Evolutionary conservation across 345 rosid genomes (phyloP), one percentile per base, ranked within the genome.

Genomic region (Clausena lansium): DNA sequence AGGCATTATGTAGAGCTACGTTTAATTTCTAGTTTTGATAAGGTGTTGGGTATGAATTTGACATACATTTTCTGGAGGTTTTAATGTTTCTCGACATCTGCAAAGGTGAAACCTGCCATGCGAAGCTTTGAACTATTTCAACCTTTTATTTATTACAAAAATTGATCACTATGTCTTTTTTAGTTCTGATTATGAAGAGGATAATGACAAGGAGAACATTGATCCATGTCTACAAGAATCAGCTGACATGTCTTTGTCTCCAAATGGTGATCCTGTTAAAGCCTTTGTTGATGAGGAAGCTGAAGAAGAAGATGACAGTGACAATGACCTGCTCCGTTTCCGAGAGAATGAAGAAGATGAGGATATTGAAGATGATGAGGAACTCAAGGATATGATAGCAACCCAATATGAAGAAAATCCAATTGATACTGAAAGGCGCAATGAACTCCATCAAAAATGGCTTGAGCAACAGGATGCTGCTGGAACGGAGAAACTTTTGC

Each of bases 241-340:
- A 22, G 82, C 36, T 77, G 88, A 75, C 39, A 54, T 72, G 71
- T 68, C 87, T 78, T 81, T 78, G 28, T 78, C 91, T 82, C 84
- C 86, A 50, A 82, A 65, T 80, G 97, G 89, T 35, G 95, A 92
- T 85, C 95, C 92, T 41, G 92, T 89, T 67, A 94, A 88, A 87
- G 89, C 89, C 76, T 96, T 92, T 84, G 84, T 96, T 74, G 98
- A 96, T 63, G 98, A 92, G 67, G 95, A 89, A 82, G 98, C 98
- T 67, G 97, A 89, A 83, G 99, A 94, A 82, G 97, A 92, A 84
- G 97, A 91, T 88, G 95, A 94, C 84, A 94, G 98, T 68, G 99
- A 96, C 81, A 89, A 91, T 81, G 97, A 96, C 77, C 85, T 85
- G 72, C 79, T 80, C 60, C 89, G 87, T 36, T 89, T 91, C 64